Conservation (phyloP, 2,329 filamentous ascomycete species). For the Ilyonectria destructans region DNA sequence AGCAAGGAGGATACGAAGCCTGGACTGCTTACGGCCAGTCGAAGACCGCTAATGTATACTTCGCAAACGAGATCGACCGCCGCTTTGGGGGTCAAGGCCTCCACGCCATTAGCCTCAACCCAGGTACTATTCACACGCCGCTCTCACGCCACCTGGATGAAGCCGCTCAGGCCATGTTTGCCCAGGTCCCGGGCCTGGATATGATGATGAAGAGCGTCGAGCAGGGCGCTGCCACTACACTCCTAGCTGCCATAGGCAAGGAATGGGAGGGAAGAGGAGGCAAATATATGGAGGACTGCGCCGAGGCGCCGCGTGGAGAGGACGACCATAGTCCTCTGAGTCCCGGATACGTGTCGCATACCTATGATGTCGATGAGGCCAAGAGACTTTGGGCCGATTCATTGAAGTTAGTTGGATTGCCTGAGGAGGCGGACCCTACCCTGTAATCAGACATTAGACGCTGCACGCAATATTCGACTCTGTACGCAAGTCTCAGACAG, state of each 20-base stretch:
- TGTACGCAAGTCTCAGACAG: too few relatives aligned
- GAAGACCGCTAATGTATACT: conserved; percentile 41
- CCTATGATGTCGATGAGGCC: conserved; percentile 24
- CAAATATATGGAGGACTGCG: conserved; percentile 29
- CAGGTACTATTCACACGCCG: conserved; percentile 26
- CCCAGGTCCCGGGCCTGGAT: not conserved
- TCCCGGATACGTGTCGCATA: conserved; percentile 20
- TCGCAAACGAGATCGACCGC: conserved; percentile 38
- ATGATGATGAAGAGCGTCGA: conserved; percentile 13
- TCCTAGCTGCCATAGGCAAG: conserved; percentile 22
- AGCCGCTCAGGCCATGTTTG: not conserved
- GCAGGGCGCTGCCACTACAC: conserved; percentile 31
- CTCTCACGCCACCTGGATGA: conserved; percentile 3
- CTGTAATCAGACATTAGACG: too few relatives aligned
- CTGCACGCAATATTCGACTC: too few relatives aligned
- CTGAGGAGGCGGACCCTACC: too few relatives aligned
- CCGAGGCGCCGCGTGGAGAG: not conserved
- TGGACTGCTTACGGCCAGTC: conserved; percentile 42
- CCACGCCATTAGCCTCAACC: conserved; percentile 36
- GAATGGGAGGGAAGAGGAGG: conserved; percentile 34
- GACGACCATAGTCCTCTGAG: conserved; percentile 1
- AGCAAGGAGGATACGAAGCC: conserved; percentile 31
- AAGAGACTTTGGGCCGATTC: conserved; percentile 29
- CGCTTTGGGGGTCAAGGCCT: conserved; percentile 29
- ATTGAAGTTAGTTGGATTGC: conserved; percentile 12